phyloP scores from a whole-genome alignment of 2,329 filamentous ascomycete species.

The Fusarium miscanthi region DNA sequence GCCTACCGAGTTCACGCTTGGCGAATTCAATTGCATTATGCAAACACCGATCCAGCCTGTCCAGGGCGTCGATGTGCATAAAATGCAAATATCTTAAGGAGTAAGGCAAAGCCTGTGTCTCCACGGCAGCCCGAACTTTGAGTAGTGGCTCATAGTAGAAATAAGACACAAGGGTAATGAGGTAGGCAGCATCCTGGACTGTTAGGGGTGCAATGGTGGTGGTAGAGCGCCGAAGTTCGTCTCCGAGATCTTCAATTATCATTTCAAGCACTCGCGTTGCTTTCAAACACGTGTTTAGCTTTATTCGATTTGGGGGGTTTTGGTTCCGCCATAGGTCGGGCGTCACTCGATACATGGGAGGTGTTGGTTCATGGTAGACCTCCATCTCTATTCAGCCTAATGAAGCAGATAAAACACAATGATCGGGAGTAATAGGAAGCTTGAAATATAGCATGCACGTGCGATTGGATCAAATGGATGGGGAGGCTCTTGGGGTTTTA shows the following conservation, averaged over 20 bases:
- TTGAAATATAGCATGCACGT: no score
- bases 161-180: not conserved
- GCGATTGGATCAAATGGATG: not conserved
- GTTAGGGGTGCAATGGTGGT: not conserved
- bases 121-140: no score
- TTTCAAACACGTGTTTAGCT: not conserved
- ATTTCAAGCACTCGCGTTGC: not conserved
- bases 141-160: not conserved
- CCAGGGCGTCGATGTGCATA: no score
- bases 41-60: not conserved
- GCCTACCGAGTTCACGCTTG: fast-evolving
- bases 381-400: not conserved
- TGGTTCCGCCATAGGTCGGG: not conserved
- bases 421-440: not conserved
- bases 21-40: fast-evolving
- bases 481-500: no score
- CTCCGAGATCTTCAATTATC: not conserved
- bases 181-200: not conserved
- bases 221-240: not conserved
- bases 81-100: no score
- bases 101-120: no score
- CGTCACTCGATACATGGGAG: no score
- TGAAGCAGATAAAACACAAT: not conserved
- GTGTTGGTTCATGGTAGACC: not conserved
- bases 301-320: no score